Evolutionary conservation across 768 basidiomycete species (phyloP), one percentile per base, ranked within the genome.

Genomic region (Boletus coccyginus): DNA sequence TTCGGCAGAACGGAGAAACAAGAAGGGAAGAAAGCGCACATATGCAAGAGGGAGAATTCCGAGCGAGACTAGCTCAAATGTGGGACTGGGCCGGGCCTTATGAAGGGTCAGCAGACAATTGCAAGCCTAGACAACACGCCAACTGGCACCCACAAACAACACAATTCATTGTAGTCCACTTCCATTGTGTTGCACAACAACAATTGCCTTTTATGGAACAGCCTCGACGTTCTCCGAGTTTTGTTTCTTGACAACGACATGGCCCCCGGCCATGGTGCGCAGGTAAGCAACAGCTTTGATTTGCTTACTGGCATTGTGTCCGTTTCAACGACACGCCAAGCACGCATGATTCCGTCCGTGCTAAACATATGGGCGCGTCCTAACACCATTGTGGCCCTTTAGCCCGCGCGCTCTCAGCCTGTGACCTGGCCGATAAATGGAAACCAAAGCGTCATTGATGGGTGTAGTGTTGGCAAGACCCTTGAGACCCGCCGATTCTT

Each of bases 71-170:
- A 55, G 68, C 60, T 65, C 65, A 49, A 42, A 42, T 57, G 7
- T 57, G 47, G 39, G 44, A 47, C 16, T 7, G 49, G 13, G 14
- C 50, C 44, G 41, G 47, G 40, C 43, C 56, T 72, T 64, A 57
- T 59, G 40, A 61, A 59, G 52, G 42, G 21, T 39, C n/a, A 12
- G 21, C 12, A 31, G 46, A 72, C 68, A 70, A 72, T 72, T 56
- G 49, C 1, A 39, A n/a, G 21, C 21, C 21, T 39, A n/a, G 38
- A 13, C 35, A 39, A 39, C 27, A 5, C 12, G 16, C 40, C 38
- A 43, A 40, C 50, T 27, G 5, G 53, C 35, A 46, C 58, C 60
- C 54, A 68, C 58, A 66, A 53, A 69, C 63, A 65, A 62, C 46
- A 17, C 36, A 11, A 31, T 38, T 27, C 32, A 24, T 21, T 36